Conservation (phyloP, 345 rosid genomes). For the Camelina sativa region DNA sequence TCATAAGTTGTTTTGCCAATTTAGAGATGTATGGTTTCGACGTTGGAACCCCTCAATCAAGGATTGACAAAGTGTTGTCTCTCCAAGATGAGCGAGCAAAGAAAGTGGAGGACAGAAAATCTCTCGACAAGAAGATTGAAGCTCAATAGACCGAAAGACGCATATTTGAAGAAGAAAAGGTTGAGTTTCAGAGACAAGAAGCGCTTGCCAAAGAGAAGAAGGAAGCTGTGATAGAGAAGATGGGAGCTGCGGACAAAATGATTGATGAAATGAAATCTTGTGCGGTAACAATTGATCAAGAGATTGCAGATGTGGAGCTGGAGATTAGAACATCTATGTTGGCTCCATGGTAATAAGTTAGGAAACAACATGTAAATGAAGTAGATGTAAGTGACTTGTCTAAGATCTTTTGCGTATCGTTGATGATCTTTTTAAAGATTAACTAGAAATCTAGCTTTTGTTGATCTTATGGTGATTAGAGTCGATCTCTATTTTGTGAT, state of each 20-base stretch:
- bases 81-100: constrained; percentile 47
- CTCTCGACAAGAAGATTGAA: constrained; percentile 40
- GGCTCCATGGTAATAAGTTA: constrained; percentile 54
- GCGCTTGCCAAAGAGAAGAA: constrained; percentile 38
- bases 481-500: background rate
- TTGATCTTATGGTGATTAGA: background rate
- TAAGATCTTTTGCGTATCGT: background rate
- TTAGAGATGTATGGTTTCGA: too few relatives aligned
- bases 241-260: constrained; percentile 36
- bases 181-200: constrained; percentile 46
- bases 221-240: constrained; percentile 37
- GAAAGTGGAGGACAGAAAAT: constrained; percentile 42
- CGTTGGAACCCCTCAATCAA: constrained; percentile 44
- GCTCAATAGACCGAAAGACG: constrained; percentile 19
- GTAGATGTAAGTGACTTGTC: background rate
- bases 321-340: too few relatives aligned
- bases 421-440: background rate
- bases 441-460: background rate
- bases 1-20: too few relatives aligned
- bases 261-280: constrained; percentile 40
- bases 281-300: constrained; percentile 23
- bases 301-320: constrained; percentile 22
- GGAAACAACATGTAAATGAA: constrained; percentile 4
- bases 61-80: constrained; percentile 52
- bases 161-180: constrained; percentile 43